Evolutionary conservation across 208 protist species (phyloP), one percentile per base, ranked within the genome.

Genomic region (Trypanosoma lewisi): DNA sequence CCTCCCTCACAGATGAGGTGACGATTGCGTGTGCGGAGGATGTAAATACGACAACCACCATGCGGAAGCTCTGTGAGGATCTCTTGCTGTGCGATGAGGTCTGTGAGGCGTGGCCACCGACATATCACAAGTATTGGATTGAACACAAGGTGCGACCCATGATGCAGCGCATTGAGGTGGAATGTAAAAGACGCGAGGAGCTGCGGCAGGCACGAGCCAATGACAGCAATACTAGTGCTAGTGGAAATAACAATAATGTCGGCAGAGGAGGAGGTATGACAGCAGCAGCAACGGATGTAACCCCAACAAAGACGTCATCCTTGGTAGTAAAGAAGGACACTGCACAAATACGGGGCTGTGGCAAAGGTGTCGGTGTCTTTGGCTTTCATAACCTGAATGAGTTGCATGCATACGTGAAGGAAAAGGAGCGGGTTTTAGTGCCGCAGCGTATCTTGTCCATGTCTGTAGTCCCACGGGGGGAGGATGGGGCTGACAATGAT

Each of bases 41-140:
- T 37, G 67, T 51, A 5, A 65, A 71, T 39, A 66, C 80, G 44
- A 92, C 89, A 2, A 54, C 37, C n/a, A 53, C 85, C 3, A 80
- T 95, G 73, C 56, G 57, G 39, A 70, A 80, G 14, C 64, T 95
- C 31, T 66, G 66, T 25, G 73, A 56, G 42, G 63, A 78, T 28
- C 57, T 92, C 36, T 68, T 95, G 34, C 72, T 77, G 19, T 70
- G 83, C 41, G 79, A 84, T 37, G 89, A 95, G 63, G 77, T 93
- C 27, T 73, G 72, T 17, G 89, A 95, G 70, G 89, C 89, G 50
- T 95, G 83, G 82, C 78, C 90, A 9, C 74, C 74, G 65, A 84
- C 85, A 4, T 75, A 83, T 28, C 55, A 63, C 17, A 60, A 60
- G 39, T 75, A 75, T 61, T 91, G 81, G 80, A 71, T 80, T 44